A percentile compares a stretch with the other conserved stretches of the same genome.
These are phyloP conservation scores for Botrytis byssoidea DNA, from an alignment of 2,329 filamentous ascomycete genomes.

Conservation along the genomic window DNA sequence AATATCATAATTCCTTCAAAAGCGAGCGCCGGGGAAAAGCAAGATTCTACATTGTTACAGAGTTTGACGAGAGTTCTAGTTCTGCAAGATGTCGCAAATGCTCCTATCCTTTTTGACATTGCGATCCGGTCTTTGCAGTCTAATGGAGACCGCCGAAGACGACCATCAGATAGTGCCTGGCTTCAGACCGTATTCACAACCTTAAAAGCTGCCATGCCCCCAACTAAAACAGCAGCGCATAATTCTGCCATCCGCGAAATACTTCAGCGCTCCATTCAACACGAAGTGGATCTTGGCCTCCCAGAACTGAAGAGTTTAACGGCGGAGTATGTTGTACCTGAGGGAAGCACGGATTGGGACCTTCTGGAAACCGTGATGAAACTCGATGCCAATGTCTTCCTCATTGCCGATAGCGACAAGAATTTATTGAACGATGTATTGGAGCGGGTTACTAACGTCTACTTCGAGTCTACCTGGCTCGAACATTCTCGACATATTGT, in stretches of 20 bases:
- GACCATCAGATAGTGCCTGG: conserved; percentile 49
- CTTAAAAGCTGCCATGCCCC: conserved; percentile 32
- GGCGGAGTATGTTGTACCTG: conserved; percentile 32
- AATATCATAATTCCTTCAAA: conserved; percentile 41
- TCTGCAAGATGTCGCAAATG: conserved; percentile 39
- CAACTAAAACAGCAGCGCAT: conserved; percentile 24
- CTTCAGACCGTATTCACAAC: conserved; percentile 48
- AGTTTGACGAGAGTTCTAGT: conserved; percentile 33
- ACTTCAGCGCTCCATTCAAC: conserved; percentile 40
- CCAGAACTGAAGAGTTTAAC: conserved; percentile 39
- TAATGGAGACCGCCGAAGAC: conserved; percentile 45
- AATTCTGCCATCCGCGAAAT: conserved; percentile 37
- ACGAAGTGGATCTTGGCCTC: conserved; percentile 40
- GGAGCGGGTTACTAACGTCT: conserved; percentile 36
- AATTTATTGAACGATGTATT: conserved; percentile 39
- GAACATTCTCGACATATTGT: conserved; percentile 36
- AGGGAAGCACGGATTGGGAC: conserved; percentile 41
- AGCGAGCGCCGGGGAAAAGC: conserved; percentile 23
- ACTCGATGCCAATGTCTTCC: conserved; percentile 48
- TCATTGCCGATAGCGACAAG: conserved; percentile 38
- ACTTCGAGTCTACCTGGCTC: conserved; percentile 28
- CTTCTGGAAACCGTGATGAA: conserved; percentile 45
- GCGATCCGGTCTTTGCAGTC: conserved; percentile 46
- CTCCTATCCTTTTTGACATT: conserved; percentile 47
- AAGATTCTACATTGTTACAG: conserved; percentile 29